A percentile compares a stretch with the other conserved stretches of the same genome.
These are phyloP conservation scores for Funneliformis geosporum DNA, from an alignment of 192 early-diverging fungal species.

Conservation along the genomic window DNA sequence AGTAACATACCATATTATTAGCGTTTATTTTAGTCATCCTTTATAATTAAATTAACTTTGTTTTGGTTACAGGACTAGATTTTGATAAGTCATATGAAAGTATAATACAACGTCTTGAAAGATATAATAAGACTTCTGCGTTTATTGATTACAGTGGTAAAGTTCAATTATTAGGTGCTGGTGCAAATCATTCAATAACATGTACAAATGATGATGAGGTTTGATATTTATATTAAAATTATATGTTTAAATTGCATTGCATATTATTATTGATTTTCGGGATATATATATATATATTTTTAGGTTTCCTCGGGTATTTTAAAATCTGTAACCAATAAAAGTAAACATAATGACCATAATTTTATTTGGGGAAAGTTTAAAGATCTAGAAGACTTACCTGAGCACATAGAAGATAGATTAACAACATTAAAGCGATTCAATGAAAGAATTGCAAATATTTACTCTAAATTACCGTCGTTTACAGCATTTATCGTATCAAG, in stretches of 20 bases:
- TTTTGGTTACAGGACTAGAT: conserved; percentile 33
- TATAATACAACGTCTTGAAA: conserved; percentile 30
- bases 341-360: conserved; percentile 12
- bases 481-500: conserved; percentile 46
- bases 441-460: conserved; percentile 36
- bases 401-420: conserved; percentile 33
- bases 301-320: neutral
- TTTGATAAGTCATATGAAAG: conserved; percentile 36
- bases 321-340: neutral
- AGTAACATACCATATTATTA: conserved; percentile 42
- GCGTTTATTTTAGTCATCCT: conserved; percentile 44
- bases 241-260: neutral
- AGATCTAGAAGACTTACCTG: conserved; percentile 37
- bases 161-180: conserved; percentile 34
- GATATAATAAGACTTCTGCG: conserved; percentile 34
- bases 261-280: conserved; percentile 20
- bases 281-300: neutral
- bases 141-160: conserved; percentile 35
- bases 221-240: conserved; percentile 17
- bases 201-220: conserved; percentile 10
- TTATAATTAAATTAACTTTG: conserved; percentile 34
- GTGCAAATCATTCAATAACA: conserved; percentile 28
- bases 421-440: conserved; percentile 39
- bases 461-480: conserved; percentile 36
- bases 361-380: conserved; percentile 34